A percentile compares a stretch with the other conserved stretches of the same genome.
Conservation (phyloP, 352 stramenopile genomes). For the Globisporangium nagaii region DNA sequence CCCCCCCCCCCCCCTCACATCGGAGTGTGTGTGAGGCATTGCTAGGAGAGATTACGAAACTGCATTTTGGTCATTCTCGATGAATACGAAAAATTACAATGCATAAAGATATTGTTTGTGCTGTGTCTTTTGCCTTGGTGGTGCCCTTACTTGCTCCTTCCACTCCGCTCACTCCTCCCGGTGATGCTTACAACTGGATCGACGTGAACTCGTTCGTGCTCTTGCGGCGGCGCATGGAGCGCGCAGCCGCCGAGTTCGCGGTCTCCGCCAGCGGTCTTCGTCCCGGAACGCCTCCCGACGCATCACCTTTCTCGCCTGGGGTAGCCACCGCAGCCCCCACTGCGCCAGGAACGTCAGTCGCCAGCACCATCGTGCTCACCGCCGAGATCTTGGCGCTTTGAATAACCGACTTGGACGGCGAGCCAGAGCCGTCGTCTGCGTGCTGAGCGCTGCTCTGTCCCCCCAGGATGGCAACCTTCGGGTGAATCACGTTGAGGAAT, state of each 20-base stretch:
- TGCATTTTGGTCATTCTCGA: no score
- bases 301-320: background rate
- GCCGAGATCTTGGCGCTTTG: background rate
- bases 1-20: no score
- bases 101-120: no score
- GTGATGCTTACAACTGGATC: background rate
- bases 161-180: no score
- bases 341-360: background rate
- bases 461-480: constrained; percentile 29
- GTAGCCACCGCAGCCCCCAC: background rate
- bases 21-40: no score
- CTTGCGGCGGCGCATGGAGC: constrained; percentile 54
- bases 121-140: no score
- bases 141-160: no score
- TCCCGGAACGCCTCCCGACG: background rate
- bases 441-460: constrained; percentile 15
- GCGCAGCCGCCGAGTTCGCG: constrained; percentile 3
- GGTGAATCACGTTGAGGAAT: constrained; percentile 48
- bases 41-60: no score
- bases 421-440: background rate
- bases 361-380: constrained; percentile 3
- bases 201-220: constrained; percentile 37
- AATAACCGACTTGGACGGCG: constrained; percentile 4
- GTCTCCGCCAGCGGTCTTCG: constrained; percentile 21
- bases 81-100: no score